phyloP scores from a whole-genome alignment of 116 monocot genomes.

The Phalaenopsis hybrid region DNA sequence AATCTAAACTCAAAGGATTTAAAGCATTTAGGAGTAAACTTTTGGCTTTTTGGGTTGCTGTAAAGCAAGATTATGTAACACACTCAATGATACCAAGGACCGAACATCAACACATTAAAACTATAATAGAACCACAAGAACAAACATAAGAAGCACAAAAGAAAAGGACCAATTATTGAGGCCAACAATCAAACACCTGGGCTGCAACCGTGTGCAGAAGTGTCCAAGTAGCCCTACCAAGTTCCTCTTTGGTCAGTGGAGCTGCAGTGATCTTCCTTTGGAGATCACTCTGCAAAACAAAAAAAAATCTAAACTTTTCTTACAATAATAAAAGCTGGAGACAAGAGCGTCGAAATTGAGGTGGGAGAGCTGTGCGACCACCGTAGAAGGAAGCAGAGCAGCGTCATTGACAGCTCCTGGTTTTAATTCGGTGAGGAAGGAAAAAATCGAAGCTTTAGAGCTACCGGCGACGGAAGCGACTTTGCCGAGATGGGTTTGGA shows the following conservation, averaged over 20 bases:
- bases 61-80: too few species aligned
- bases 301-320: not conserved
- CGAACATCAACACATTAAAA: not conserved
- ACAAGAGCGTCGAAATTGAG: not conserved
- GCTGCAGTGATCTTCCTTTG: conserved; percentile 27
- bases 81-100: not conserved
- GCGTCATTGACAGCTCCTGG: not conserved
- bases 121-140: not conserved
- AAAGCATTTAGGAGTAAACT: too few species aligned
- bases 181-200: conserved; percentile 53
- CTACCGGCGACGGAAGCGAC: not conserved
- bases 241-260: conserved; percentile 72
- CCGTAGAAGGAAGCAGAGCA: not conserved
- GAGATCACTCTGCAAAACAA: not conserved
- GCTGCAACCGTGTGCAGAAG: conserved; percentile 85
- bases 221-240: conserved; percentile 86
- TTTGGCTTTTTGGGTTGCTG: too few species aligned
- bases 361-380: not conserved
- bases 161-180: not conserved
- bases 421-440: conserved; percentile 16
- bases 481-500: conserved; percentile 23
- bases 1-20: too few species aligned
- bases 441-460: conserved; percentile 5
- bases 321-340: not conserved
- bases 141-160: not conserved